phyloP scores from a whole-genome alignment of 108 stramenopile genomes.

The Schizochytrium sp. region DNA sequence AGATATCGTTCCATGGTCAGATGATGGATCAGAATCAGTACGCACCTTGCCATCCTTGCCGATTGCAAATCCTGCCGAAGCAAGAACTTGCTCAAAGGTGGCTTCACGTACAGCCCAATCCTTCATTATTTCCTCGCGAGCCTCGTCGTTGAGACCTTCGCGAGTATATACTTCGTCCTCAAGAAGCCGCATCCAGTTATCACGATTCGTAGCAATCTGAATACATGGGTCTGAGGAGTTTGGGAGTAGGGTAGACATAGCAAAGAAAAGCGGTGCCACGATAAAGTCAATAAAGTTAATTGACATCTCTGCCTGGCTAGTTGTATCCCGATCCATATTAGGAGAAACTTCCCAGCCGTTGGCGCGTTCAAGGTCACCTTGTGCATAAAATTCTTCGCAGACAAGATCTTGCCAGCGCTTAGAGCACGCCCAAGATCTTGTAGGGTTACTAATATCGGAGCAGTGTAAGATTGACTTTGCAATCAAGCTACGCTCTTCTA shows the following conservation, averaged over 20 bases:
- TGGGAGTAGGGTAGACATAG: conserved; percentile 60
- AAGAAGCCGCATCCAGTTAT: neutral
- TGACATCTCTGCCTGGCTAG: conserved; percentile 68
- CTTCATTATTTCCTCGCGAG: neutral
- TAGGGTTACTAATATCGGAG: conserved; percentile 80
- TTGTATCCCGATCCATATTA: conserved; percentile 73
- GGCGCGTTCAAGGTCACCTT: conserved; percentile 78
- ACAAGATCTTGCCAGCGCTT: conserved; percentile 73
- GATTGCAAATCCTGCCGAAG: neutral
- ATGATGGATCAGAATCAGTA: too few species aligned
- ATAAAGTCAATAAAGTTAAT: conserved; percentile 80
- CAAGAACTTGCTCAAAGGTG: neutral
- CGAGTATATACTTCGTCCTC: neutral
- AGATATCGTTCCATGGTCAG: neutral
- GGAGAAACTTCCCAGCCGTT: conserved; percentile 73
- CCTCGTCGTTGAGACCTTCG: neutral
- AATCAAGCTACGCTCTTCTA: conserved; percentile 63
- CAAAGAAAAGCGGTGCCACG: conserved; percentile 71
- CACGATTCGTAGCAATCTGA: neutral
- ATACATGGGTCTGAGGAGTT: neutral
- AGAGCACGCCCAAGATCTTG: conserved; percentile 70
- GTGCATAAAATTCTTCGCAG: conserved; percentile 79
- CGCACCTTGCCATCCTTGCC: neutral
- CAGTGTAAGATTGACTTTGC: conserved; percentile 76
- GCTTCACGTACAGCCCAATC: neutral